phyloP scores from a whole-genome alignment of 768 basidiomycete species.

The Calocybe indica region DNA sequence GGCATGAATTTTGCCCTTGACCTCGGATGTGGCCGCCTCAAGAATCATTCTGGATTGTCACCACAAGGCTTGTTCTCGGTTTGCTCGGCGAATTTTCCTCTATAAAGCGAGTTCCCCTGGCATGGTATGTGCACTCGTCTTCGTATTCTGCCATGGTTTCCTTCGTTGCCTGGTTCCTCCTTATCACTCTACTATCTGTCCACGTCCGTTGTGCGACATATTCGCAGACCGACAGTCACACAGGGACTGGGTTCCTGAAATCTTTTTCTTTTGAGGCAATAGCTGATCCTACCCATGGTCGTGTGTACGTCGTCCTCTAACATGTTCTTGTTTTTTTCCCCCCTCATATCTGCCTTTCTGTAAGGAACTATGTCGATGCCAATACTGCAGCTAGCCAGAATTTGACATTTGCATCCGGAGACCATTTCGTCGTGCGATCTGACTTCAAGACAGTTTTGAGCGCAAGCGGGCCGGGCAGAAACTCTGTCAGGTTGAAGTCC shows the following conservation, averaged over 20 bases:
- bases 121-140: not conserved
- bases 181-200: constrained; percentile 12
- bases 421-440: constrained; percentile 50
- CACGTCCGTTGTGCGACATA: constrained; percentile 41
- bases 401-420: constrained; percentile 48
- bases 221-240: constrained; percentile 34
- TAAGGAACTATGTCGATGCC: constrained; percentile 39
- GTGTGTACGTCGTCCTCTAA: constrained; percentile 39
- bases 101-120: not conserved
- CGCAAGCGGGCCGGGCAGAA: constrained; percentile 46
- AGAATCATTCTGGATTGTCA: too few relatives aligned
- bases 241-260: constrained; percentile 42
- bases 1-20: too few relatives aligned
- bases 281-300: constrained; percentile 59
- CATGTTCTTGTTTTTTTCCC: not conserved
- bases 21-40: too few relatives aligned
- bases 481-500: constrained; percentile 51
- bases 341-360: not conserved
- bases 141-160: too few relatives aligned
- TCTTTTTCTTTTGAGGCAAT: constrained; percentile 43
- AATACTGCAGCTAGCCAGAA: constrained; percentile 46
- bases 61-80: too few relatives aligned
- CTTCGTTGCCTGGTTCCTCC: not conserved
- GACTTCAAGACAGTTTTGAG: constrained; percentile 43
- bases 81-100: not conserved